Conservation (phyloP, 1,139 yeast species). For the Protomyces pachydermus region DNA sequence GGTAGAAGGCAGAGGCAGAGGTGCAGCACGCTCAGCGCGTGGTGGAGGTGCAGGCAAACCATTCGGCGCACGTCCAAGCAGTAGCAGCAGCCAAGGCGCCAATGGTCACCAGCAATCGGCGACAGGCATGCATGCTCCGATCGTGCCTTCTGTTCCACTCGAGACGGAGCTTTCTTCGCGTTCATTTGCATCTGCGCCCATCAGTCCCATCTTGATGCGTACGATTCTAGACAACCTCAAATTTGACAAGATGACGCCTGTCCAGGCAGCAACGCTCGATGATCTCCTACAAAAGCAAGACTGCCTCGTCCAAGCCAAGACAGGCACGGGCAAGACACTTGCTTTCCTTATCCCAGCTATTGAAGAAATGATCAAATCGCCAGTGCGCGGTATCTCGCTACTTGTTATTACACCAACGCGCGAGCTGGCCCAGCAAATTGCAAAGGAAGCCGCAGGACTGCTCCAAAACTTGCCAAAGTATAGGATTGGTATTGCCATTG, state of each 20-base stretch:
- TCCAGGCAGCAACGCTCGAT: constrained; percentile 90
- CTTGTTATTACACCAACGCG: constrained; percentile 83
- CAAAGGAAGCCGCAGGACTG: constrained; percentile 91
- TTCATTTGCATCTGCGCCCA: background rate
- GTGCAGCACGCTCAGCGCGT: background rate
- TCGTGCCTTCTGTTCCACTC: background rate
- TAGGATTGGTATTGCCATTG: constrained; percentile 93
- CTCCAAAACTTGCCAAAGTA: constrained; percentile 68
- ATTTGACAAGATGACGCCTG: constrained; percentile 81
- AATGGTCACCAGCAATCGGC: background rate
- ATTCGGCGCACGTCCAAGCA: background rate
- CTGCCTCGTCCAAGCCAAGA: constrained; percentile 95
- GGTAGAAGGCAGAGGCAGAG: background rate
- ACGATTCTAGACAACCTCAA: constrained; percentile 59
- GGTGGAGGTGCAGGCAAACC: background rate
- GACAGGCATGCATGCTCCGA: background rate
- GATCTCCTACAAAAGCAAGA: constrained; percentile 92
- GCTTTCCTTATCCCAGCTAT: constrained; percentile 94
- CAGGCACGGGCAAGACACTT: constrained; percentile 95
- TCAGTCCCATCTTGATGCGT: constrained; percentile 17
- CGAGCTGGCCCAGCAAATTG: constrained; percentile 90
- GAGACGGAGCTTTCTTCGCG: background rate
- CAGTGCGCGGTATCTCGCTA: constrained; percentile 73
- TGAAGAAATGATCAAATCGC: constrained; percentile 80
- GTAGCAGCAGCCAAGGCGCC: background rate